These are phyloP conservation scores for Coniochaeta ligniaria DNA, from an alignment of 2,329 filamentous ascomycete species.

Conservation along the genomic window DNA sequence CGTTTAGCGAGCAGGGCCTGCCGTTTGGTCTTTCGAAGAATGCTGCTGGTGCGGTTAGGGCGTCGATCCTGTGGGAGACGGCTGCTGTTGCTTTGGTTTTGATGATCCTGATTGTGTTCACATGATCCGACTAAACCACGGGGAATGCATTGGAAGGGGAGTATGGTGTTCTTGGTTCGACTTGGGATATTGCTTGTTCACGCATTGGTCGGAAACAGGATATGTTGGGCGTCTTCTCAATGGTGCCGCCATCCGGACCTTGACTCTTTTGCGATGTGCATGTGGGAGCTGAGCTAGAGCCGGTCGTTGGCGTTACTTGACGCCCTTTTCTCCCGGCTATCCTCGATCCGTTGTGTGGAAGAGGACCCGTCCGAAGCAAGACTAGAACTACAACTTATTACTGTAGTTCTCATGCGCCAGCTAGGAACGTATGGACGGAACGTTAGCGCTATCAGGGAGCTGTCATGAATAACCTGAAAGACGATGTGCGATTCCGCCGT, in stretches of 20 bases:
- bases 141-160: background rate
- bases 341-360: background rate
- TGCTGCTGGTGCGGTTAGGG: background rate
- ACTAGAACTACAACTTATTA: too few species aligned
- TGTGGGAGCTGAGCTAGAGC: background rate
- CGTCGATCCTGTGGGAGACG: background rate
- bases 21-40: slow-evolving; percentile 32
- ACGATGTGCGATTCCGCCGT: too few species aligned
- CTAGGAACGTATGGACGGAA: too few species aligned
- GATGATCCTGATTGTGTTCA: background rate
- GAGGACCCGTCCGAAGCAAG: too few species aligned
- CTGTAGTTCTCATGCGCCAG: too few species aligned
- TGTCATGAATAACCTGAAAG: too few species aligned
- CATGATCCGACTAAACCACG: background rate
- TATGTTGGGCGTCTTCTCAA: background rate
- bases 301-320: background rate
- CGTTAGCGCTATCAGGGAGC: too few species aligned
- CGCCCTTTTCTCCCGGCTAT: background rate
- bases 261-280: background rate
- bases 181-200: background rate
- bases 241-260: background rate
- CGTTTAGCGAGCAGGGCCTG: slow-evolving; percentile 58
- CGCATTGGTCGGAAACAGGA: background rate
- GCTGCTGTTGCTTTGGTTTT: background rate
- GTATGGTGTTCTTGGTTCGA: background rate